Evolutionary conservation across 164 flowering plant genomes (phyloP).

Genomic region (Chimonanthus praecox): DNA sequence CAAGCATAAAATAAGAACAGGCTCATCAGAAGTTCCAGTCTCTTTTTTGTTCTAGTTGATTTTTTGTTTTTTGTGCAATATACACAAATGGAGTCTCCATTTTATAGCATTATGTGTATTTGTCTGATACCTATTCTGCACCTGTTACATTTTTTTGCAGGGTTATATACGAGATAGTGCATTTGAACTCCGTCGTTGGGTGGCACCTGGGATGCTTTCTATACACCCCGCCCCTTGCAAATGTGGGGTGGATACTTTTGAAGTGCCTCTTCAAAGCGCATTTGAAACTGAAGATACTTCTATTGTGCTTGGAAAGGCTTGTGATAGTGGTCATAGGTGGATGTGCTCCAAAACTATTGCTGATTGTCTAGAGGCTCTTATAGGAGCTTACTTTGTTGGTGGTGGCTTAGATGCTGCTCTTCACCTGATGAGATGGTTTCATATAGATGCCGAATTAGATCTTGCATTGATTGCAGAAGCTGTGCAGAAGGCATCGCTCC

Average conservation of each 20-base stretch:
- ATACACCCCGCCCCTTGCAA: conserved; percentile 51
- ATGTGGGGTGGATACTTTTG: conserved; percentile 59
- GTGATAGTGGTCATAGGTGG: conserved; percentile 94
- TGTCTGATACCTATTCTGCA: background rate
- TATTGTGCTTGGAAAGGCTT: conserved; percentile 48
- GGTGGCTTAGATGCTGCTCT: conserved; percentile 73
- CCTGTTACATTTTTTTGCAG: conserved; percentile 23
- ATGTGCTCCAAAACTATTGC: conserved; percentile 80
- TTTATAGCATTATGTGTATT: background rate
- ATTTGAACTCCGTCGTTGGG: conserved; percentile 93
- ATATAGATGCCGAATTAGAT: conserved; percentile 53
- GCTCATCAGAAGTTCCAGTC: background rate
- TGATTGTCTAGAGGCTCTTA: conserved; percentile 89
- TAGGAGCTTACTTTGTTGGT: conserved; percentile 80
- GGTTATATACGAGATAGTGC: conserved; percentile 74
- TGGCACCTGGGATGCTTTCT: conserved; percentile 84
- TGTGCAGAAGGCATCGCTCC: conserved; percentile 44
- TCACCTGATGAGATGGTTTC: conserved; percentile 73
- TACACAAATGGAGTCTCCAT: background rate
- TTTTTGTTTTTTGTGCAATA: background rate
- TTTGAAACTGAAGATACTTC: conserved; percentile 43
- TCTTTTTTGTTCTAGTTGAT: background rate
- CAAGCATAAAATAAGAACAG: background rate
- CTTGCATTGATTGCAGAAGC: conserved; percentile 40
- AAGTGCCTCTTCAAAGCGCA: conserved; percentile 62